Evolutionary conservation across 768 basidiomycete species (phyloP), one percentile per base, ranked within the genome.

Genomic region (Phanerodontia chrysosporium): DNA sequence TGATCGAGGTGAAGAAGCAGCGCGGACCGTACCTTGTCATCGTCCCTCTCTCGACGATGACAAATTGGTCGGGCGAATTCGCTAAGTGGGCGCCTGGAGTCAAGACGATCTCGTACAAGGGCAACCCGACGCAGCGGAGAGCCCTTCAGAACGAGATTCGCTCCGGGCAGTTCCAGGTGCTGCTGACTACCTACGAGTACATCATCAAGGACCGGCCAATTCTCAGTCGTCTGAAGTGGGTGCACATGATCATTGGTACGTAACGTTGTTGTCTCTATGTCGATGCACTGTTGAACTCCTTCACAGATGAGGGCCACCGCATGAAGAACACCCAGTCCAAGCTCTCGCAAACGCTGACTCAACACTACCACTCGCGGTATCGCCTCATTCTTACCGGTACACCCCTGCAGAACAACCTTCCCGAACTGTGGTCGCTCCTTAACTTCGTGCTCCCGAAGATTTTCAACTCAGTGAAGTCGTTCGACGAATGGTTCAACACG

Each of bases 401-500:
- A 1, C 95, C 95, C 9, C 80, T 98, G 10, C 95, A 98, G 74
- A 98, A 98, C 77, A 98, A 98, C 72, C 84, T 98, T 35, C 94
- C 95, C 5, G 95, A 98, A 73, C 75, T 98, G 44, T 97, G 95
- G 95, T 83, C 95, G 0, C 79, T 97, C 48, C 87, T 98, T 69
- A 98, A 98, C 72, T 98, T 98, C 70, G 94, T 90, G 32, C 80
- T 94, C 5, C 93, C 93, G 14, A 94, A 92, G 74, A 86, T 98
- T 70, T 98, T 99, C 82, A 98, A 98, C 77, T 98, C 96, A 0
- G 95, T 97, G 61, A 96, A 98, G 72, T 96, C 95, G 22, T 98
- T 99, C 71, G 97, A 98, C 67, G 97, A 98, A 69, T 99, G 97
- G 97, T 99, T 98, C 82, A 98, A 98, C 76, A 97, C 96, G 1